Evolutionary conservation across 2,329 filamentous ascomycete species (phyloP).

Genomic region (Calonectria pauciramosa): DNA sequence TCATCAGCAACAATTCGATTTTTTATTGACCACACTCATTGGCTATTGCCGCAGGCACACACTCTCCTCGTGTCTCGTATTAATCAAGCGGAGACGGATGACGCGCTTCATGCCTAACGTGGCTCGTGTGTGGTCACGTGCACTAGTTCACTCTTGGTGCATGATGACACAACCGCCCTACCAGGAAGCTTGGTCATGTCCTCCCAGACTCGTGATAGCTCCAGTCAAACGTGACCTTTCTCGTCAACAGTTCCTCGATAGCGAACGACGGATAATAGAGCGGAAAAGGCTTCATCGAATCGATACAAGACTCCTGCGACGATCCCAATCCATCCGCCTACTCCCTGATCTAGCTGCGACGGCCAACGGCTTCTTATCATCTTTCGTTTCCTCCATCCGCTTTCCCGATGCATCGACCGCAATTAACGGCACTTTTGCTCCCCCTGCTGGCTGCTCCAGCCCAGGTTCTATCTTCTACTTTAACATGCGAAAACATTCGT

Average conservation of each 20-base stretch:
- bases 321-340: constrained; percentile 26
- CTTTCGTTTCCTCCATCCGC: constrained; percentile 22
- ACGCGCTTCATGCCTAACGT: not conserved
- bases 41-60: not conserved
- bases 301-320: not conserved
- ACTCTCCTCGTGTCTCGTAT: not conserved
- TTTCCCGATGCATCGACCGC: constrained; percentile 56
- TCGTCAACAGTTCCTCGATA: constrained; percentile 37
- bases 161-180: constrained; percentile 50
- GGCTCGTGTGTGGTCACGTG: constrained; percentile 47
- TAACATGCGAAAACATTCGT: constrained; percentile 74
- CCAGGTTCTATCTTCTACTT: constrained; percentile 58
- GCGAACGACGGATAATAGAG: constrained; percentile 25
- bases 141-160: constrained; percentile 33
- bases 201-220: constrained; percentile 44
- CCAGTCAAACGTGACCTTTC: constrained; percentile 45
- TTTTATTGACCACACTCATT: not conserved
- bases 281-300: constrained; percentile 7
- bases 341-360: constrained; percentile 14
- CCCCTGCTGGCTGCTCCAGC: constrained; percentile 53
- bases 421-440: constrained; percentile 54
- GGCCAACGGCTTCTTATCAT: constrained; percentile 17
- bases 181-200: constrained; percentile 46
- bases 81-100: not conserved
- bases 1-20: not conserved